These are phyloP conservation scores for Knufia fluminis DNA, from an alignment of 2,329 filamentous ascomycete genomes.

Conservation along the genomic window DNA sequence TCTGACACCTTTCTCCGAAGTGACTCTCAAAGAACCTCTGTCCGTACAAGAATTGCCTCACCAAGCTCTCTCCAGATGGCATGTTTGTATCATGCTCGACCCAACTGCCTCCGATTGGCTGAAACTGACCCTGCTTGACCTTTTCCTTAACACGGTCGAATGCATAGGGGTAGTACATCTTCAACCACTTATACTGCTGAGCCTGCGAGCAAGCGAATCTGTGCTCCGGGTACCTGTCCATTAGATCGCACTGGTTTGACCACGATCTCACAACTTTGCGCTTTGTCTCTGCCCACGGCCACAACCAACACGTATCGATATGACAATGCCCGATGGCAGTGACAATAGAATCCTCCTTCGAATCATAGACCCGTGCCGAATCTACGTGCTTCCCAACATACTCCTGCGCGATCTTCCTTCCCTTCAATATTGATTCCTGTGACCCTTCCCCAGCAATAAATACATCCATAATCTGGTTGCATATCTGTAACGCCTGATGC, in stretches of 20 bases:
- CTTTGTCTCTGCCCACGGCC: slow-evolving; percentile 97
- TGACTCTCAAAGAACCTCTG: slow-evolving; percentile 90
- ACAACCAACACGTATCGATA: slow-evolving; percentile 97
- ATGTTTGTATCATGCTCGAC: slow-evolving; percentile 98
- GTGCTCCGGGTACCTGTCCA: slow-evolving; percentile 91
- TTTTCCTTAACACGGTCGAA: slow-evolving; percentile 87
- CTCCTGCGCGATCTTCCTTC: slow-evolving; percentile 70
- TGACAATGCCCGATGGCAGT: slow-evolving; percentile 92
- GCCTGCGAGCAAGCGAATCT: slow-evolving; percentile 88
- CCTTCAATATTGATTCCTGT: slow-evolving; percentile 65
- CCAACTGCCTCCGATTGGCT: slow-evolving; percentile 95
- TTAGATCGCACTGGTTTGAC: slow-evolving; percentile 91
- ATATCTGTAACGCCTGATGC: slow-evolving; percentile 73
- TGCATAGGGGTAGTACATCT: slow-evolving; percentile 75
- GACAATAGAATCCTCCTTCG: slow-evolving; percentile 64
- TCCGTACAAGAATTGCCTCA: slow-evolving; percentile 89
- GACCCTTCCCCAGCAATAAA: slow-evolving; percentile 71
- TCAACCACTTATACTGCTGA: slow-evolving; percentile 97
- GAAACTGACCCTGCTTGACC: slow-evolving; percentile 82
- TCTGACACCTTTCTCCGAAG: slow-evolving; percentile 79
- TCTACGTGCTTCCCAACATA: slow-evolving; percentile 77
- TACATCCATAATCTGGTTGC: slow-evolving; percentile 79
- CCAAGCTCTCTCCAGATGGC: slow-evolving; percentile 87
- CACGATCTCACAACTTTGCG: slow-evolving; percentile 92
- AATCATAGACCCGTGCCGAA: slow-evolving; percentile 74